Evolutionary conservation across 345 rosid genomes (phyloP), one percentile per base, ranked within the genome.

Genomic region (Linum lewisii): DNA sequence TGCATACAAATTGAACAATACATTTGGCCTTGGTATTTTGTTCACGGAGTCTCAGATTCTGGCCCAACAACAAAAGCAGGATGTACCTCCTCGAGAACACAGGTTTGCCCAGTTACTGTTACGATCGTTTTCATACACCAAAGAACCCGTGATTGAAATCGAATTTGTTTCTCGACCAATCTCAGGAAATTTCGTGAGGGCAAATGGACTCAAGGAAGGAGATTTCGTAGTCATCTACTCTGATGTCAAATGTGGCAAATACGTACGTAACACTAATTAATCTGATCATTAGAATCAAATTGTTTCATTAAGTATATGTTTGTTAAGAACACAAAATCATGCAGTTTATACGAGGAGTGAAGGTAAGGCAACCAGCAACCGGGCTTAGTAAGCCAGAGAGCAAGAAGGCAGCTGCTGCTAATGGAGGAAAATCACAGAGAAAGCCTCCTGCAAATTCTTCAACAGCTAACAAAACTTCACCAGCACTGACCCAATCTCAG

Each of bases 1-100:
- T 29, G 34, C 34, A n/a, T n/a, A n/a, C n/a, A 4, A 29, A 8
- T 8, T 29, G 34, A 29, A 29, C 34, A 29, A 29, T 29, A 29
- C 34, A 29, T 14, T 29, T 23, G 44, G 19, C 10, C 15, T 22
- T 23, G 6, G 19, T 20, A 52, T 52, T 54, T 58, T 64, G 57
- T 38, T 65, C 54, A 60, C 64, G 76, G 86, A 69, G 77, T 73
- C 78, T 70, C 84, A 93, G 99, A 67, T 93, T 90, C 84, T 93
- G 99, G 99, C 99, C 99, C 18, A 93, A 93, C 80, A 93, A 93
- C 72, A 93, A 93, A 74, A 93, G 99, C 82, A 93, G 97, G 86
- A 90, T 93, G 97, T 93, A 93, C 73, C 97, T 93, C 66, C 95
- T 93, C 24, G 99, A 93, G 69, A 93, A 93, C 80, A 93, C 97